These are phyloP conservation scores for Caryopteris hybrid DNA, from an alignment of 305 asterid genomes.

Conservation along the genomic window DNA sequence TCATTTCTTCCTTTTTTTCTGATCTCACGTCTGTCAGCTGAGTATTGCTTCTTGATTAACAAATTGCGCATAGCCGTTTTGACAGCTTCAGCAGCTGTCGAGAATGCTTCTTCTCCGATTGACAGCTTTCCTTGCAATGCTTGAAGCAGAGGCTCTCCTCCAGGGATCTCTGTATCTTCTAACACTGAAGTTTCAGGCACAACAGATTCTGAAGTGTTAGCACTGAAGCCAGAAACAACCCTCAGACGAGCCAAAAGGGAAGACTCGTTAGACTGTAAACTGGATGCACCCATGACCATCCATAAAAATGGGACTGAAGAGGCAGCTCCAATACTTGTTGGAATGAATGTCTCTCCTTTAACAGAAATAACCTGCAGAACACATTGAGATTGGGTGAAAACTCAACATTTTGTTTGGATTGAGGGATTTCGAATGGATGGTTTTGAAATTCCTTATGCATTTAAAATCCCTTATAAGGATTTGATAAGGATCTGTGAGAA, in stretches of 20 bases:
- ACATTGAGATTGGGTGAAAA: not conserved
- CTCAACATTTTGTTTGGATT: no score
- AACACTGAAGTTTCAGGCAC: slow-evolving; percentile 27
- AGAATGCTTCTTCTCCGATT: slow-evolving; percentile 56
- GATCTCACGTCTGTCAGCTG: slow-evolving; percentile 62
- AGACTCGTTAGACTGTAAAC: slow-evolving; percentile 23
- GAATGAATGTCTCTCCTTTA: slow-evolving; percentile 61
- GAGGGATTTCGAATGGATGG: no score
- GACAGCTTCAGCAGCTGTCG: slow-evolving; percentile 73
- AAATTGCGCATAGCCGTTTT: slow-evolving; percentile 76
- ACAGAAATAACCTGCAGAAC: slow-evolving; percentile 53
- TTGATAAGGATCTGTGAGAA: no score
- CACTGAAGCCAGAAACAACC: slow-evolving; percentile 42
- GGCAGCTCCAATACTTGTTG: slow-evolving; percentile 69
- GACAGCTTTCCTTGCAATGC: slow-evolving; percentile 60
- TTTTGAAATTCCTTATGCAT: no score
- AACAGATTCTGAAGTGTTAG: slow-evolving; percentile 24
- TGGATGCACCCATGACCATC: slow-evolving; percentile 94
- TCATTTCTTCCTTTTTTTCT: slow-evolving; percentile 79
- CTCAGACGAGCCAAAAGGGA: slow-evolving; percentile 60
- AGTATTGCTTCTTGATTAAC: slow-evolving; percentile 83
- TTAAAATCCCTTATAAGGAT: no score
- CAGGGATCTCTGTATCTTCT: slow-evolving; percentile 61
- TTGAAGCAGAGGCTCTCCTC: slow-evolving; percentile 53
- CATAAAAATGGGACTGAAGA: slow-evolving; percentile 47